Base-by-base conservation (phyloP, 1,284 basidiomycete species). In the Ustilago loliicola region DNA sequence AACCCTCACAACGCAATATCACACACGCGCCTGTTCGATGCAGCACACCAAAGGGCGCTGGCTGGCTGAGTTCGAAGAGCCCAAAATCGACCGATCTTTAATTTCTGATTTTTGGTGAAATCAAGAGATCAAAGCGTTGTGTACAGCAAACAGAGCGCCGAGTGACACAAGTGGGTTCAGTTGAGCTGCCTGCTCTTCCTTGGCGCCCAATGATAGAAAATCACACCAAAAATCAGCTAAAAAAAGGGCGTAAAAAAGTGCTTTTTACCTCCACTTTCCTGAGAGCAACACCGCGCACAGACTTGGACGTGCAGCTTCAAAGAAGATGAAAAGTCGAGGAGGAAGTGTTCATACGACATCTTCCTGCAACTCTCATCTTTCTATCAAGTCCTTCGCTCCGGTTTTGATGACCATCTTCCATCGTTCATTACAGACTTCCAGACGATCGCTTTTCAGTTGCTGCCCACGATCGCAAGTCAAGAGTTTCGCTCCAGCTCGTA, bases 81-180 rank as follows among this genome's bases (percentile, higher is more conserved):
- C 29, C 27, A 29, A 53, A 59, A 60, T 66, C 63, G 56, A 59
- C 57, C 63, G 57, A 66, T 66, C 56, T 42, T 45, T 21, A 17
- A 34, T 50, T 48, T 40, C 11, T 55, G 21, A 36, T 51, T 45
- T 42, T 45, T 17, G n/a, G 11, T 25, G n/a, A 6, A 23, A 17
- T 29, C 7, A 27, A 50, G 48, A 25, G 48, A 50, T 50, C 25
- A 50, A 50, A 50, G 48, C 48, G 48, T 55, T 36, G 23, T 8
- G 21, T 27, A 8, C 10, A 21, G 21, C 15, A 21, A n/a, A 11
- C 3, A 25, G 32, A 11, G 19, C 32, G 17, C 27, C 6, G 52
- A 21, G 36, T 10, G 36, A 38, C 36, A 38, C 6, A 38, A 38
- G 21, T 45, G 21, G 15, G 1, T 40, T 36, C 10, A 36, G 34